phyloP scores from a whole-genome alignment of 345 rosid species.

The Salix koriyanagi region DNA sequence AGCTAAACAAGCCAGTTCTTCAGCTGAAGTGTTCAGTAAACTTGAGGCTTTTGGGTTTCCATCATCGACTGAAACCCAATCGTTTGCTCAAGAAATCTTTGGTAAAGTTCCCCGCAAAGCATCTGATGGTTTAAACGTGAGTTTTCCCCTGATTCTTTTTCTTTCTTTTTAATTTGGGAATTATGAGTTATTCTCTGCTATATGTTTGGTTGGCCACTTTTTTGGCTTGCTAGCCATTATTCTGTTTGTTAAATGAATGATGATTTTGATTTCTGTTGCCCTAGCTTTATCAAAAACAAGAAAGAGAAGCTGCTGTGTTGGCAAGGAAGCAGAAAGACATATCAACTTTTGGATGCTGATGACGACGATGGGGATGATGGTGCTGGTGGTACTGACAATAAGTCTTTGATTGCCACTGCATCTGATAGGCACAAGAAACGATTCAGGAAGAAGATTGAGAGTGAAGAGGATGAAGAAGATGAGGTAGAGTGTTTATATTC shows the following conservation, averaged over 20 bases:
- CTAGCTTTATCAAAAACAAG: conserved; percentile 76
- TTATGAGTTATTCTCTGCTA: neutral
- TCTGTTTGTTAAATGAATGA: neutral
- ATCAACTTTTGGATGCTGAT: conserved; percentile 72
- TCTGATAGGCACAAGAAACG: conserved; percentile 55
- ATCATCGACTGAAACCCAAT: conserved; percentile 44
- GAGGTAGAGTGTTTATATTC: conserved; percentile 50
- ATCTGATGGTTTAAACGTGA: conserved; percentile 44
- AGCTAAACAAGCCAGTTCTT: conserved; percentile 73
- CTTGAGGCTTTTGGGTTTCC: conserved; percentile 50
- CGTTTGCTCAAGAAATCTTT: conserved; percentile 56
- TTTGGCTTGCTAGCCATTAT: neutral
- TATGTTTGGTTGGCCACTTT: neutral
- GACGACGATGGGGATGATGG: conserved; percentile 37
- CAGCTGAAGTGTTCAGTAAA: conserved; percentile 46
- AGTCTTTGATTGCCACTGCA: conserved; percentile 21
- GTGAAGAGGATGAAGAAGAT: conserved; percentile 62
- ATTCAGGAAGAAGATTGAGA: conserved; percentile 75
- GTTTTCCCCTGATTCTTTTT: conserved; percentile 24
- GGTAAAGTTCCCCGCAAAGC: conserved; percentile 51
- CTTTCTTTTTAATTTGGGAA: neutral
- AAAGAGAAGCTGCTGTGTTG: conserved; percentile 79
- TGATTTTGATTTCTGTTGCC: neutral
- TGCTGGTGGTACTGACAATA: conserved; percentile 18
- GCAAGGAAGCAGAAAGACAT: conserved; percentile 67